phyloP scores from a whole-genome alignment of 2,329 filamentous ascomycete species.

The Apiospora koreana region DNA sequence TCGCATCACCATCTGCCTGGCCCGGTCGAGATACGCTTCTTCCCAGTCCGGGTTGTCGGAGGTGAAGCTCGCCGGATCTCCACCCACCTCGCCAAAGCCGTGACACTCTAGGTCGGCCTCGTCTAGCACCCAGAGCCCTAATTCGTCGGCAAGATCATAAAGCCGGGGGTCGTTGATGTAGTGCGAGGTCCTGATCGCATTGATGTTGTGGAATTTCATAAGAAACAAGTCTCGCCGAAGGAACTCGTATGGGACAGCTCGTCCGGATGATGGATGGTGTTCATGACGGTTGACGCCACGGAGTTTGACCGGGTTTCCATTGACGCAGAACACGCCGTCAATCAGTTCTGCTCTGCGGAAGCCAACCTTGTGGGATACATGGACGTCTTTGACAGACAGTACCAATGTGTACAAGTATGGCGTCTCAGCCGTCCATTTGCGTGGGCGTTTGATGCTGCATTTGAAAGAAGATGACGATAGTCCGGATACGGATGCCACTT shows the following conservation, averaged over 20 bases:
- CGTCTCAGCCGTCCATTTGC: slow-evolving; percentile 70
- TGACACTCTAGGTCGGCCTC: slow-evolving; percentile 58
- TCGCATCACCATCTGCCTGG: slow-evolving; percentile 62
- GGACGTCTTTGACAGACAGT: slow-evolving; percentile 37
- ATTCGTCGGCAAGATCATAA: slow-evolving; percentile 62
- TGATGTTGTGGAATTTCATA: slow-evolving; percentile 72
- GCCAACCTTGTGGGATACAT: slow-evolving; percentile 57
- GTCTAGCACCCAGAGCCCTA: slow-evolving; percentile 65
- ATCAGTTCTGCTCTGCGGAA: slow-evolving; percentile 65
- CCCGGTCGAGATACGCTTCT: slow-evolving; percentile 67
- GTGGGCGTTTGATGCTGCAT: slow-evolving; percentile 48
- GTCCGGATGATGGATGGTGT: slow-evolving; percentile 63
- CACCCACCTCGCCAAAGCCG: slow-evolving; percentile 46
- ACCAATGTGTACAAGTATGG: slow-evolving; percentile 60
- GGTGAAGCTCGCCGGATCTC: slow-evolving; percentile 49
- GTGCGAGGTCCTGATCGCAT: slow-evolving; percentile 68
- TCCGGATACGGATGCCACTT: slow-evolving; percentile 24
- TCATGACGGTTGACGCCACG: slow-evolving; percentile 73
- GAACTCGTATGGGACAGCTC: slow-evolving; percentile 62
- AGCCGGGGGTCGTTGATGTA: slow-evolving; percentile 63
- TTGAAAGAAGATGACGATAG: slow-evolving; percentile 32
- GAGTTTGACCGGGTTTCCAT: slow-evolving; percentile 64
- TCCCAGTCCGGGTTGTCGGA: slow-evolving; percentile 63
- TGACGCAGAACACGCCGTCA: slow-evolving; percentile 63
- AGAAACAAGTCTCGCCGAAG: slow-evolving; percentile 60